These are phyloP conservation scores for Stevia rebaudiana DNA, from an alignment of 140 eudicot genomes.

Conservation along the genomic window DNA sequence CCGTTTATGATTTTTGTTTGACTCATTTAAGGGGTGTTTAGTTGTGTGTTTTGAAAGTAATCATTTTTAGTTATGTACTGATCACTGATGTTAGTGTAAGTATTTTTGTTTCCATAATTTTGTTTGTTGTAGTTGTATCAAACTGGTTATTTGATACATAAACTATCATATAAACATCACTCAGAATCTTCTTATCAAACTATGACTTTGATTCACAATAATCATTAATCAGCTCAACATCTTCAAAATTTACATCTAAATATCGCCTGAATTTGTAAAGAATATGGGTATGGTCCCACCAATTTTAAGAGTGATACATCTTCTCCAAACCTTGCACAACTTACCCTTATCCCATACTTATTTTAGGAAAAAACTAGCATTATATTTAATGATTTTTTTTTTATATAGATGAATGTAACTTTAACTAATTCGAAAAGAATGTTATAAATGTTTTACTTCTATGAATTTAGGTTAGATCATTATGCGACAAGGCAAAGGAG, in stretches of 20 bases:
- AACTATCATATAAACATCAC: background rate
- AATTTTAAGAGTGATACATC: background rate
- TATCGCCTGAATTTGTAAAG: background rate
- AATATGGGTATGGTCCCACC: background rate
- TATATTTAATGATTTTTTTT: no score
- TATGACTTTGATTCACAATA: background rate
- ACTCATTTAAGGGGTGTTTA: conserved; percentile 7
- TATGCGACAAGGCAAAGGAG: conserved; percentile 83
- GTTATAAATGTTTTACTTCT: background rate
- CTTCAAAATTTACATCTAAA: background rate
- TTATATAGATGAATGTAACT: no score
- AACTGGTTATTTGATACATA: background rate
- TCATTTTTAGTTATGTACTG: background rate
- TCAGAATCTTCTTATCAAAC: background rate
- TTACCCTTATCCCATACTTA: background rate
- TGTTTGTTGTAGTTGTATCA: background rate
- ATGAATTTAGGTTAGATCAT: conserved; percentile 49
- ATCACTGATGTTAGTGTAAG: background rate
- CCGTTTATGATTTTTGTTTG: background rate
- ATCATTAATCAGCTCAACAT: background rate
- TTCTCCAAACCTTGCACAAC: background rate
- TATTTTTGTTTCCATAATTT: no score
- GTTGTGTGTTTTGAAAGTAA: background rate
- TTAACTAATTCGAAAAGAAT: background rate
- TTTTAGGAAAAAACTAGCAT: background rate